Evolutionary conservation across 306 rosid species (phyloP).

Genomic region (Vicia villosa): DNA sequence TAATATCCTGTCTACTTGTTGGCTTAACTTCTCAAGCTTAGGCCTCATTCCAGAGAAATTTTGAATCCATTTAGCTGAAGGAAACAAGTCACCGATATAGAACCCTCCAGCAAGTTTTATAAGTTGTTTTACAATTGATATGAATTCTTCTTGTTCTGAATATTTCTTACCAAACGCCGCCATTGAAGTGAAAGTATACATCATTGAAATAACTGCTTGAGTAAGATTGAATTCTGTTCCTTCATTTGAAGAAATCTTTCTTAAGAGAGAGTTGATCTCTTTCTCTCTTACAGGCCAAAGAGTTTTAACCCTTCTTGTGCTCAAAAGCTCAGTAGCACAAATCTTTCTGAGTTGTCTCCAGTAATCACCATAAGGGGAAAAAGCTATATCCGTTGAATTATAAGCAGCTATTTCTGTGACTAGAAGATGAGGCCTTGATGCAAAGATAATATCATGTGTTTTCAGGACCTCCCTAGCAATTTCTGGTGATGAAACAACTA

Average conservation of each 20-base stretch:
- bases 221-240: background rate
- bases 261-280: background rate
- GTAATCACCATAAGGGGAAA: conserved; percentile 31
- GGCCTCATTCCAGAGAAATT: conserved; percentile 14
- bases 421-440: conserved; percentile 40
- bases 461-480: conserved; percentile 40
- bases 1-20: background rate
- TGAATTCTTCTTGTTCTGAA: conserved; percentile 3
- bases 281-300: background rate
- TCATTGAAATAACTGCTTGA: background rate
- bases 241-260: background rate
- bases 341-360: conserved; percentile 41
- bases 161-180: conserved; percentile 26
- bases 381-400: background rate
- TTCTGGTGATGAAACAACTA: background rate
- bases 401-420: background rate
- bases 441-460: conserved; percentile 33
- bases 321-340: conserved; percentile 20
- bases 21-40: background rate
- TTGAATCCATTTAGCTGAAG: background rate
- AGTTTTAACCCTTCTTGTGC: conserved; percentile 11
- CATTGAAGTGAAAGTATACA: background rate
- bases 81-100: conserved; percentile 20
- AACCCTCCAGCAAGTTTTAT: conserved; percentile 11
- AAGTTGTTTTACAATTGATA: background rate